Evolutionary conservation across 345 rosid genomes (phyloP), one percentile per base, ranked within the genome.

Genomic region (Cardamine chenopodiifolia): DNA sequence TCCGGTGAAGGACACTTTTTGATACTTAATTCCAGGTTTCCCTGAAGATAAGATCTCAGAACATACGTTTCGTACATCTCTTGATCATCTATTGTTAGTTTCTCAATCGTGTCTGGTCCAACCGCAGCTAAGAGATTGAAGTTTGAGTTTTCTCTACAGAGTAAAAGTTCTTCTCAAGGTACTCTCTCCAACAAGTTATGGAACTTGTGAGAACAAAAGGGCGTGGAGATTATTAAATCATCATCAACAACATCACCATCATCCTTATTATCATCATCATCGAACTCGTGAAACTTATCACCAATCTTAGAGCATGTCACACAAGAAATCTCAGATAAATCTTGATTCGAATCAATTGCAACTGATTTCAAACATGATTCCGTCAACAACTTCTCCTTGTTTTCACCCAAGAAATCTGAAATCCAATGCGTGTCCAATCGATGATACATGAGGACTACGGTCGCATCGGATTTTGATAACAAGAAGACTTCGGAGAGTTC

Each of bases 141-240:
- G 19, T 8, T 20, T n/a, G 15, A 25, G 13, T 18, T 37, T 58
- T 39, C 10, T 13, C 34, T 5, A 52, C 2, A 23, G 47, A 50
- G 73, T 15, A 63, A 19, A 73, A 64, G 3, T 5, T 42, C 49
- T 50, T 50, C 1, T 52, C 48, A 0, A 68, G 74, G 23, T 61
- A 61, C 8, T 61, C 11, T 1, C 68, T 53, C 79, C 79, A 76
- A 18, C 66, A 68, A 28, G 2, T n/a, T 3, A 17, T 54, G 57
- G 44, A 68, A 76, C 23, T 62, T 42, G 70, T 69, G 79, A 31
- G 70, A 62, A 44, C 79, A 76, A 40, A 42, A 61, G 9, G 74
- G 58, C 3, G 79, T 76, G 11, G 79, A 76, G 74, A 69, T 12
- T 0, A 69, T 12, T 1, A 52, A n/a, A 42, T 4, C 64, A 40